Evolutionary conservation across 345 rosid species (phyloP).

Genomic region (Geranium rotundifolium): DNA sequence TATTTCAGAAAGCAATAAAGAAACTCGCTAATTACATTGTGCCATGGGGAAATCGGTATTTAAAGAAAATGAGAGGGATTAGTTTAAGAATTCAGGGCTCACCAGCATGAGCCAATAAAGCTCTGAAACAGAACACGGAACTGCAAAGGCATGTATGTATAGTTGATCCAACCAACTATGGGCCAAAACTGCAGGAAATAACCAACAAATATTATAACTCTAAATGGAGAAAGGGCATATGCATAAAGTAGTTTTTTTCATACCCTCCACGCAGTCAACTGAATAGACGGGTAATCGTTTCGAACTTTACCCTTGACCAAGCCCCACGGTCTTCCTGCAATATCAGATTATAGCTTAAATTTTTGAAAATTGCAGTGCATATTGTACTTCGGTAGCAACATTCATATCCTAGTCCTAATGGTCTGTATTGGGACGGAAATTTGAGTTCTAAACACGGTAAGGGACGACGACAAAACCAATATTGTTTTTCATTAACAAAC

Average conservation of each 20-base stretch:
- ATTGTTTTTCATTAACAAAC: too few species aligned
- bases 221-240: neutral
- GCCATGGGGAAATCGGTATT: neutral
- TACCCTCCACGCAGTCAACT: slow-evolving; percentile 91
- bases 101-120: slow-evolving; percentile 78
- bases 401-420: neutral
- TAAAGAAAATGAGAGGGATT: neutral
- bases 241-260: neutral
- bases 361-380: neutral
- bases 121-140: slow-evolving; percentile 69
- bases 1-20: neutral
- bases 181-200: slow-evolving; percentile 76
- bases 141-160: slow-evolving; percentile 69
- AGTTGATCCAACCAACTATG: slow-evolving; percentile 72
- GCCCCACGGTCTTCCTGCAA: slow-evolving; percentile 66
- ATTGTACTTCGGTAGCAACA: neutral
- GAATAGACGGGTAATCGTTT: slow-evolving; percentile 56
- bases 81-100: slow-evolving; percentile 6
- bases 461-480: too few species aligned
- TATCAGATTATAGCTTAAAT: neutral
- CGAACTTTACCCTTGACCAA: slow-evolving; percentile 57
- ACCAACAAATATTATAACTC: neutral
- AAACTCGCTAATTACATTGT: too few species aligned
- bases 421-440: too few species aligned
- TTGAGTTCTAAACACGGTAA: too few species aligned